Evolutionary conservation across 441 rosid genomes (phyloP).

Genomic region (Erodium trifolium): DNA sequence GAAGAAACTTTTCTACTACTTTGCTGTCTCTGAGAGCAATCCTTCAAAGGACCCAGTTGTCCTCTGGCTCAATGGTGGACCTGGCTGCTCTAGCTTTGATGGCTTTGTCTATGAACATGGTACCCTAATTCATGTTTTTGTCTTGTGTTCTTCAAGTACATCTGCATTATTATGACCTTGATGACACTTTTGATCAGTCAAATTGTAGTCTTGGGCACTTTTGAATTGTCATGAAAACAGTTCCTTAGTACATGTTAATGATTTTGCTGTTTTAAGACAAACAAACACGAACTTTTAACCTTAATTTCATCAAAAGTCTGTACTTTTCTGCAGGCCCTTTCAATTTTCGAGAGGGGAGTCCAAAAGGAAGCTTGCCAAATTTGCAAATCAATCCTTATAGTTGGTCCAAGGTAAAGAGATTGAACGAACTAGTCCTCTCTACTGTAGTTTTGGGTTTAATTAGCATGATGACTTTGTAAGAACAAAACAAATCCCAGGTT

Average conservation of each 20-base stretch:
- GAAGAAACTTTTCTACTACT: constrained; percentile 49
- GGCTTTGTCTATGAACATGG: constrained; percentile 66
- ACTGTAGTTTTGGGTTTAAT: not conserved
- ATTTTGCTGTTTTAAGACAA: not conserved
- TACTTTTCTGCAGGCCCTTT: constrained; percentile 42
- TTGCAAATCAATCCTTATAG: constrained; percentile 51
- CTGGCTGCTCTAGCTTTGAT: constrained; percentile 69
- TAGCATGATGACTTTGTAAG: not conserved
- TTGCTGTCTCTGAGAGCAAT: constrained; percentile 42
- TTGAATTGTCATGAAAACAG: not conserved
- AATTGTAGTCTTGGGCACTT: not conserved
- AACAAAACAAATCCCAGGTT: constrained; percentile 28
- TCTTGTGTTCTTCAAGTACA: not conserved
- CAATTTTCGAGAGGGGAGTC: constrained; percentile 32
- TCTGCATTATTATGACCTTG: too few species aligned
- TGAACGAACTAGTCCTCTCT: not conserved
- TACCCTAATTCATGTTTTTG: constrained; percentile 12
- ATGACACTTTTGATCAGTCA: not conserved
- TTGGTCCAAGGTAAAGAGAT: constrained; percentile 53
- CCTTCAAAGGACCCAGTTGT: constrained; percentile 47
- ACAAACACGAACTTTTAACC: not conserved
- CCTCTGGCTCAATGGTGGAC: constrained; percentile 64
- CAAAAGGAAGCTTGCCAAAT: constrained; percentile 30
- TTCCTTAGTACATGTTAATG: not conserved
- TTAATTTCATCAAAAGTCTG: not conserved